These are phyloP conservation scores for Raffaelea arxii DNA, from an alignment of 2,329 filamentous ascomycete species.

Conservation along the genomic window DNA sequence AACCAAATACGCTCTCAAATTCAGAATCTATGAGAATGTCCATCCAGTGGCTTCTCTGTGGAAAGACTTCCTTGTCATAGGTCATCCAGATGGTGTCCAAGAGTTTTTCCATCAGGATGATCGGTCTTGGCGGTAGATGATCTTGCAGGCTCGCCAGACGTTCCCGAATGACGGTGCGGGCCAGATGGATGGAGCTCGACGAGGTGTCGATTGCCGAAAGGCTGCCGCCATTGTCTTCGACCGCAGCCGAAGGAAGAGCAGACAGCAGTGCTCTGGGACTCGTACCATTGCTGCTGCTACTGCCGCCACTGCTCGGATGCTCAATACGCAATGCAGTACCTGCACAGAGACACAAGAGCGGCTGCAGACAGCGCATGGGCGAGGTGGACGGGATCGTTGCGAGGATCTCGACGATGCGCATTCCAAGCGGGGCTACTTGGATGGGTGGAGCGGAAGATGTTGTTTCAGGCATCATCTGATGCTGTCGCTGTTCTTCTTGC, in stretches of 20 bases:
- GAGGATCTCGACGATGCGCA: slow-evolving; percentile 11
- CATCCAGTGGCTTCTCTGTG: slow-evolving; percentile 10
- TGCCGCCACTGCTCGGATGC: not conserved
- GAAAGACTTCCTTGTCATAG: slow-evolving; percentile 24
- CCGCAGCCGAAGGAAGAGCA: too few relatives aligned
- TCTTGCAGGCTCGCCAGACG: slow-evolving; percentile 26
- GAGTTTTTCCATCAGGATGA: slow-evolving; percentile 26
- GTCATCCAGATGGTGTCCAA: slow-evolving; percentile 28
- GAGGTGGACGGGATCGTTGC: slow-evolving; percentile 12
- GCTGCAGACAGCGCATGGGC: slow-evolving; percentile 15
- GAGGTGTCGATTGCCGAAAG: not conserved
- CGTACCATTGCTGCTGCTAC: not conserved
- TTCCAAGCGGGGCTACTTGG: slow-evolving; percentile 6
- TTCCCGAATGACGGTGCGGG: slow-evolving; percentile 24
- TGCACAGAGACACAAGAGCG: slow-evolving; percentile 14
- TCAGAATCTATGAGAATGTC: slow-evolving; percentile 10
- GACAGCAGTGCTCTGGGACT: not conserved
- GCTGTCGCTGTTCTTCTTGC: not conserved
- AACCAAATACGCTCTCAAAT: slow-evolving; percentile 11
- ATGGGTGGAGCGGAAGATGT: too few relatives aligned
- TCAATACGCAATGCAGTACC: slow-evolving; percentile 11
- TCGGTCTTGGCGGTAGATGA: slow-evolving; percentile 26
- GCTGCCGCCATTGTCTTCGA: too few relatives aligned
- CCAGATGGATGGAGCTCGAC: slow-evolving; percentile 5
- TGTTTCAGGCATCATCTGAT: too few relatives aligned